Evolutionary conservation across 345 rosid species (phyloP).

Genomic region (Aquilaria yunnanensis): DNA sequence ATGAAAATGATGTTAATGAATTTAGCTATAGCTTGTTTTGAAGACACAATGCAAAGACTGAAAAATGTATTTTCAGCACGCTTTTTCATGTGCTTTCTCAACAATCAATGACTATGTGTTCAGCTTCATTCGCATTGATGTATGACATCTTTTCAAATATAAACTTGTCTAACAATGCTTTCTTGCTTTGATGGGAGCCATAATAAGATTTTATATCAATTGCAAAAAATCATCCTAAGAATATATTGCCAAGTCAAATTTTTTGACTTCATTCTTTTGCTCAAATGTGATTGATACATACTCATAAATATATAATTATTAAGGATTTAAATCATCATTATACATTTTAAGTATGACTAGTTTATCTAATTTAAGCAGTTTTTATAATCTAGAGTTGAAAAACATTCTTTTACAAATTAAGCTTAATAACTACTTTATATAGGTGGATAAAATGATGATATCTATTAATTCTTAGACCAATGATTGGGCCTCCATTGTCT

Average conservation of each 20-base stretch:
- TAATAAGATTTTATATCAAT: conserved; percentile 36
- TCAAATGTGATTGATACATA: conserved; percentile 28
- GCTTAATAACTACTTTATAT: no score
- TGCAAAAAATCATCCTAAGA: conserved; percentile 83
- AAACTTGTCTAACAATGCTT: not conserved
- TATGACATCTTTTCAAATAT: not conserved
- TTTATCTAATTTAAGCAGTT: no score
- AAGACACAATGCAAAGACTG: not conserved
- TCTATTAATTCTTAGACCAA: no score
- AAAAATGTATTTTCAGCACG: not conserved
- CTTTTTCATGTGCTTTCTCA: not conserved
- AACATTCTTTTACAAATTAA: no score
- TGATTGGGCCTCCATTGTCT: no score
- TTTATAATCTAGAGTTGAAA: no score
- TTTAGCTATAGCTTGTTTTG: no score
- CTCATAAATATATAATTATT: no score
- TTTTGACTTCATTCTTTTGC: conserved; percentile 59
- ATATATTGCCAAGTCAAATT: conserved; percentile 50
- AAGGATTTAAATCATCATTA: no score
- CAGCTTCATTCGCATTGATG: not conserved
- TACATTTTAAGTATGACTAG: no score
- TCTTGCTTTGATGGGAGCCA: conserved; percentile 5
- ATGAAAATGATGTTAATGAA: no score
- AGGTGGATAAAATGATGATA: no score
- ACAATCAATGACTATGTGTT: not conserved